Conservation (phyloP, 2,329 filamentous ascomycete genomes). For the Neofusicoccum ribis region DNA sequence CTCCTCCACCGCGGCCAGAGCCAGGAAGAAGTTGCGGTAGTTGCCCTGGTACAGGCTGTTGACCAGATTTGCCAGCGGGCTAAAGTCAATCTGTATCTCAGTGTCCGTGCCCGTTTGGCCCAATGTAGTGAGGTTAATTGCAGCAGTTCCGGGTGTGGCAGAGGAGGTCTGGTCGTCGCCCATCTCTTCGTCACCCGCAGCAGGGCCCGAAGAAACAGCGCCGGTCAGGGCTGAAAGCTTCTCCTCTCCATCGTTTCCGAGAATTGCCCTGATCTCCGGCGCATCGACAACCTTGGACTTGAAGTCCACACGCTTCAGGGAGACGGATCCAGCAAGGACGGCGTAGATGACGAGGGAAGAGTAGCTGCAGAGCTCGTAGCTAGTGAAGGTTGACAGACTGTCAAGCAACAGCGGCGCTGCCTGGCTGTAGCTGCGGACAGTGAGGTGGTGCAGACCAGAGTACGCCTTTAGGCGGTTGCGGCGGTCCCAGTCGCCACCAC, state of each 20-base stretch:
- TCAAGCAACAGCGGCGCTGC: slow-evolving; percentile 93
- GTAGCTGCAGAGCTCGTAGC: slow-evolving; percentile 97
- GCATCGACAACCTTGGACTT: slow-evolving; percentile 99
- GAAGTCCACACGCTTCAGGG: slow-evolving; percentile 95
- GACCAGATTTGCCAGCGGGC: slow-evolving; percentile 81
- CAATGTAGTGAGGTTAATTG: slow-evolving; percentile 85
- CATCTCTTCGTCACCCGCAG: slow-evolving; percentile 74
- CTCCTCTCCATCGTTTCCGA: slow-evolving; percentile 79
- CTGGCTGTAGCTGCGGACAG: slow-evolving; percentile 83
- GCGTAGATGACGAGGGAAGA: slow-evolving; percentile 93
- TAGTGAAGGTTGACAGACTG: slow-evolving; percentile 96
- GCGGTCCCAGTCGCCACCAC: slow-evolving; percentile 96
- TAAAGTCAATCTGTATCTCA: slow-evolving; percentile 85
- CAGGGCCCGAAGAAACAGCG: slow-evolving; percentile 76
- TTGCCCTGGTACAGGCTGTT: slow-evolving; percentile 90
- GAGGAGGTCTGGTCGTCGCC: slow-evolving; percentile 57
- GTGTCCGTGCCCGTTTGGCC: slow-evolving; percentile 68
- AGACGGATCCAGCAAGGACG: slow-evolving; percentile 89
- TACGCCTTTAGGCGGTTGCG: slow-evolving; percentile 98
- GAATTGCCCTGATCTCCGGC: slow-evolving; percentile 95
- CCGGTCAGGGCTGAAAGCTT: slow-evolving; percentile 81
- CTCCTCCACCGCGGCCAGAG: slow-evolving; percentile 86
- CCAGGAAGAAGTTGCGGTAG: slow-evolving; percentile 91
- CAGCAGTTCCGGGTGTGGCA: slow-evolving; percentile 60
- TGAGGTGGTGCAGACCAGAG: slow-evolving; percentile 90